Base-by-base conservation (phyloP, 2,329 filamentous ascomycete species). In the Dothideomycetidae sp. region DNA sequence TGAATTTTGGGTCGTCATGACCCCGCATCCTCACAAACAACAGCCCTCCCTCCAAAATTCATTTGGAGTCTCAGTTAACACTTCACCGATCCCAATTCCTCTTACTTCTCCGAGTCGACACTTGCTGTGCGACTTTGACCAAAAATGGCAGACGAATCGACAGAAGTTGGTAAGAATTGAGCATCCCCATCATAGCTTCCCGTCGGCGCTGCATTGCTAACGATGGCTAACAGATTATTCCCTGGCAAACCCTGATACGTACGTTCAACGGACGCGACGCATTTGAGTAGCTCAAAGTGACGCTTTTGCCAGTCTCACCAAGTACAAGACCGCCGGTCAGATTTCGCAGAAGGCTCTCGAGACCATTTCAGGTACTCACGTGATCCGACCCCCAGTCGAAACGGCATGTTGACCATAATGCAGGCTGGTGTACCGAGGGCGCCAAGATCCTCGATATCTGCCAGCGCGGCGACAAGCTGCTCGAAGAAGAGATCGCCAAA, bases 271-370 rank as follows among this genome's bases (percentile, higher is more conserved):
- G n/a, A n/a, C n/a, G n/a, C 30, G 13, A 33, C n/a, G n/a, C n/a
- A 30, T 15, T 12, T 19, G 28, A 28, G 12, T 12, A 33, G 12
- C 10, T n/a, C n/a, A n/a, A n/a, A 32, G 10, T 10, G 30, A 9
- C 30, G 30, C 10, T 28, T 33, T 46, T 82, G 82, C 92, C 61
- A 94, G 85, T 53, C 73, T 98, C 53, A 96, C 90, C 66, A 98
- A 96, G 73, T 96, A 96, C 74, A 96, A 93, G 78, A 86, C 81
- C 48, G 90, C 90, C 41, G 88, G 82, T 46, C 72, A 81, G 59
- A 96, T 98, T 64, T 90, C 88, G 36, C 83, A 94, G 62, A 93
- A 88, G 68, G 88, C 93, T 50, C 75, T 98, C 50, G 83, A 85
- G 53, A 79, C 80, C 51, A 88, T 98, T 48, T 60, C 64, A 60